Evolutionary conservation across 257 asterid species (phyloP).

Genomic region (Fraxinus excelsior): DNA sequence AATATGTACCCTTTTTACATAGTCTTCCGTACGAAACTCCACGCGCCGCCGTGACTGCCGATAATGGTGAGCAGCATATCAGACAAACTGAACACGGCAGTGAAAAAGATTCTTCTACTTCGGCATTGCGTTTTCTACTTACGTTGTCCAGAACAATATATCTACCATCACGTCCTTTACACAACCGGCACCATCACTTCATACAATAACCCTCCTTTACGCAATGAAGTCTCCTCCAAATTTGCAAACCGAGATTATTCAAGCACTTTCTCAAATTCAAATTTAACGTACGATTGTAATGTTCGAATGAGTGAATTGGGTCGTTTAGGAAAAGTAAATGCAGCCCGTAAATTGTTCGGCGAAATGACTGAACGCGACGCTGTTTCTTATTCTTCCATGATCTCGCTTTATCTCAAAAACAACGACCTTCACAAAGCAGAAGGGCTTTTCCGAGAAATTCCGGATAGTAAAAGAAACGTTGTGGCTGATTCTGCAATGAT

Average conservation of each 20-base stretch:
- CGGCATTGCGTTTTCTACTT: neutral
- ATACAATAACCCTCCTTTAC: constrained; percentile 14
- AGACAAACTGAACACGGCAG: constrained; percentile 12
- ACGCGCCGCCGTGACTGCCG: constrained; percentile 1
- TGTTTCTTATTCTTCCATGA: constrained; percentile 55
- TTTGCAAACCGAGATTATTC: constrained; percentile 7
- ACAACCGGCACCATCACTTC: constrained; percentile 17
- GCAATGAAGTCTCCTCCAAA: neutral
- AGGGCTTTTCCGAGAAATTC: constrained; percentile 40
- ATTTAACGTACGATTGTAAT: constrained; percentile 33
- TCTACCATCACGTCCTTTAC: constrained; percentile 7
- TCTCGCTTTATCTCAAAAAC: constrained; percentile 50
- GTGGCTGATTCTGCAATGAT: constrained; percentile 71
- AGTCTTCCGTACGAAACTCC: too few species aligned
- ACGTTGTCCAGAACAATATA: constrained; percentile 10
- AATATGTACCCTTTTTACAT: too few species aligned
- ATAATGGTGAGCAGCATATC: constrained; percentile 28
- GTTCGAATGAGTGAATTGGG: constrained; percentile 40
- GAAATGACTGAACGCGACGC: constrained; percentile 52
- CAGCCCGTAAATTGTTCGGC: constrained; percentile 47
- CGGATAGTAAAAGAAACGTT: constrained; percentile 46
- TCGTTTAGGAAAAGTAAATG: constrained; percentile 40
- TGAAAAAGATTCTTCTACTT: neutral
- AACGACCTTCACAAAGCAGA: constrained; percentile 51
- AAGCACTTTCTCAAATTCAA: neutral